Base-by-base conservation (phyloP, 257 asterid genomes). In the Osmanthus fragrans region DNA sequence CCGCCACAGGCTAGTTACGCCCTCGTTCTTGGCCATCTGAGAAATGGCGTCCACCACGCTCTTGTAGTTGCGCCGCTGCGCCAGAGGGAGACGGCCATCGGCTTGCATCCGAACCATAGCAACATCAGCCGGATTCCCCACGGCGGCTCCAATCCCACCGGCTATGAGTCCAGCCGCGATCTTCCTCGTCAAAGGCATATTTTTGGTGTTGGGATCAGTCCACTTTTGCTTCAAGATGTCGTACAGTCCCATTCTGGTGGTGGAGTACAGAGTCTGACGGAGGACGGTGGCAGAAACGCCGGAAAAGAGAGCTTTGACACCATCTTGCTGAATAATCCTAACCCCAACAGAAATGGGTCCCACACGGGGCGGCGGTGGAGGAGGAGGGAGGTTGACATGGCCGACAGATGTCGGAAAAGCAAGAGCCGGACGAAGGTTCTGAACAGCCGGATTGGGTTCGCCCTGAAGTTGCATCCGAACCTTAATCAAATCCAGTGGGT, bases 41-140 rank as follows among this genome's bases (percentile, higher is more conserved):
- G 87, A 75, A 3, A 94, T 94, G 1, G 98, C 98, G 82, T 94
- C 97, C 4, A 92, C 84, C 1, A 92, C 98, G 91, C 96, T 90
- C 78, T 86, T 88, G 79, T 94, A 94, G 70, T 94, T 94, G 33
- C 97, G 91, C 19, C 97, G 89, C 84, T 92, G 89, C 0, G 86
- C 87, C 34, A 66, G 16, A 0, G 98, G 98, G 70, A 94, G 97
- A 2, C 98, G 89, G 2, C 98, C 97, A 72, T 94, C 98, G 12
- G 98, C 98, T 71, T 94, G 98, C 98, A 94, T 94, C 18, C 98
- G 92, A 0, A 94, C 98, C 98, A 94, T 94, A 0, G 98, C 96
- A 4, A 94, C 93, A 56, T 94, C 98, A 9, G 98, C 98, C 0
- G 98, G 98, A 72, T 94, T 94, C 0, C 97, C 98, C 1, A 90